Evolutionary conservation across 169 alveolate species (phyloP).

Genomic region (Babesia gibsoni): DNA sequence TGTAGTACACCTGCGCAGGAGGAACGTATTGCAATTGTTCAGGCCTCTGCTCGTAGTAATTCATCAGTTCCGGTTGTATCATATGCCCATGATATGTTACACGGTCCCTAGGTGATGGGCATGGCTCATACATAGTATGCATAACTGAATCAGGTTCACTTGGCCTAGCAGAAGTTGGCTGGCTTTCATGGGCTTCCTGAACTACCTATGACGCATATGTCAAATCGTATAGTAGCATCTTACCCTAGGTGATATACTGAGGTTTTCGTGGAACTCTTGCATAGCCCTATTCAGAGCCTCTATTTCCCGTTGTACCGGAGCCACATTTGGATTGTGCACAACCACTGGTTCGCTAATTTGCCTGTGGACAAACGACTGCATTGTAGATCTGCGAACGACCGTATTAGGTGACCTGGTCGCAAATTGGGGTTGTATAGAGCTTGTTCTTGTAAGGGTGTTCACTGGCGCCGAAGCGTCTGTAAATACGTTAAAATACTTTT

Average conservation of each 20-base stretch:
- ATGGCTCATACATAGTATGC: not conserved
- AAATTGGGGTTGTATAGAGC: slow-evolving; percentile 20
- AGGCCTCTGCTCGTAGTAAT: not conserved
- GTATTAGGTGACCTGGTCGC: not conserved
- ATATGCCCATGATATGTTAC: not conserved
- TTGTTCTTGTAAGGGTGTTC: slow-evolving; percentile 19
- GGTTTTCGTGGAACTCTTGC: slow-evolving; percentile 19
- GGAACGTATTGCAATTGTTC: slow-evolving; percentile 8
- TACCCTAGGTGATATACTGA: slow-evolving; percentile 20
- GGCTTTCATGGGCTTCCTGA: not conserved
- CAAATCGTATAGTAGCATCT: not conserved
- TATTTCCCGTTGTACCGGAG: slow-evolving; percentile 5
- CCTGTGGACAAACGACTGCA: not conserved
- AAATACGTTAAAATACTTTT: not conserved
- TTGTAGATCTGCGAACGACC: not conserved
- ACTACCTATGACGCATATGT: not conserved
- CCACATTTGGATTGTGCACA: not conserved
- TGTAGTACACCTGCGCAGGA: not conserved
- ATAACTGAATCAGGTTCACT: slow-evolving; percentile 20
- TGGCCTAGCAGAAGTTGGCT: not conserved
- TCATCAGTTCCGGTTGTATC: not conserved
- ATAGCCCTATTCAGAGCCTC: slow-evolving; percentile 27
- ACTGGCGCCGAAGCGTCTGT: slow-evolving; percentile 29
- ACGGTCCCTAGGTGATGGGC: not conserved
- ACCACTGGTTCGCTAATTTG: slow-evolving; percentile 29